Evolutionary conservation across 75 land plant genomes (phyloP), one percentile per base, ranked within the genome.

Genomic region (Cupressus sempervirens): DNA sequence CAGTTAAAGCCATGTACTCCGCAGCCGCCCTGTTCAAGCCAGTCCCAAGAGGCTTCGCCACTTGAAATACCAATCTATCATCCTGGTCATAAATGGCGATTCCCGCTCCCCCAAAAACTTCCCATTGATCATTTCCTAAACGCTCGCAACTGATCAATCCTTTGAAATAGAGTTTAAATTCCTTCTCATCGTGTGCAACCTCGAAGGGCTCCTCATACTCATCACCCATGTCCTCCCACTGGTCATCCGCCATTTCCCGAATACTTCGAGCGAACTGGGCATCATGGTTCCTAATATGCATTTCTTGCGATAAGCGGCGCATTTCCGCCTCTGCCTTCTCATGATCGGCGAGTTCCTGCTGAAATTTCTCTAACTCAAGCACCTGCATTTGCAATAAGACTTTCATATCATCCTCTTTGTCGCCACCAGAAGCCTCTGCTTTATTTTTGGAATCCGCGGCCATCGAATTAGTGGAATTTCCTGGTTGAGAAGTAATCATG

Each of bases 1-100:
- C 97, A 20, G 90, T 90, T 88, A 95, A 80, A 1, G 95, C 95
- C 84, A 86, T 88, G 54, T 86, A 43, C 86, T 93, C 97, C 26
- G 90, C 86, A 0, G 83, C 85, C 73, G 79, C 72, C 40, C 87
- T 56, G 58, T 56, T 86, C 74, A 81, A 30, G 0, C 85, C 91
- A 3, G 36, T n/a, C 3, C 80, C 89, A 7, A 91, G 65, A 4
- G 90, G 90, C 87, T 91, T 94, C 50, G 76, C 54, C 40, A 94
- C 16, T 79, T 92, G 85, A 12, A 90, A 76, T 6, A 89, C 45
- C 87, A 88, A 38, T 10, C 85, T 85, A 86, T 86, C 91, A 45
- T 48, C 74, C 3, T 85, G 56, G 84, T 92, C 92, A 54, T 86
- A 92, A 18, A 93, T 84, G 14, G 91, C 92, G 14, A 92, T 88